Conservation (phyloP, 2,329 filamentous ascomycete genomes). For the Dactylellina haptotyla region DNA sequence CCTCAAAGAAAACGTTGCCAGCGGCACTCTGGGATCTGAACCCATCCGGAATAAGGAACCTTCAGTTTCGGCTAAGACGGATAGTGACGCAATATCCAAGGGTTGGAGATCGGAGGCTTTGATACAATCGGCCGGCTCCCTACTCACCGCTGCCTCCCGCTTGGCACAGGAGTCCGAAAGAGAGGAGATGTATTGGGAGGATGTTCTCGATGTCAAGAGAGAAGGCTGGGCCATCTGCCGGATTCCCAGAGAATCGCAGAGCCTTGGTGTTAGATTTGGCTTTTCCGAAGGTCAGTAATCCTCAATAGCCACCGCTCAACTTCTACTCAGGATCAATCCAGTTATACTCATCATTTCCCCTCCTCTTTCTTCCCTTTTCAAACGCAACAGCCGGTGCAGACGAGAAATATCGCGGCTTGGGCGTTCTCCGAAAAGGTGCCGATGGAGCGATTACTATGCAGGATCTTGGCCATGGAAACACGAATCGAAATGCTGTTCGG, state of each 20-base stretch:
- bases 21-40: slow-evolving; percentile 77
- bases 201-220: slow-evolving; percentile 81
- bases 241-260: slow-evolving; percentile 76
- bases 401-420: slow-evolving; percentile 77
- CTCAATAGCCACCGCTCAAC: neutral
- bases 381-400: slow-evolving; percentile 65
- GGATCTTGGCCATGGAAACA: slow-evolving; percentile 65
- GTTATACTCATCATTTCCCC: neutral
- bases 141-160: slow-evolving; percentile 76
- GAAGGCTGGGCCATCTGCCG: slow-evolving; percentile 87
- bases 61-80: slow-evolving; percentile 67
- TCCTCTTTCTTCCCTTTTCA: neutral
- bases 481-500: slow-evolving; percentile 68
- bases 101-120: slow-evolving; percentile 80
- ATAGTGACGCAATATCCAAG: slow-evolving; percentile 55
- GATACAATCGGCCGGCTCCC: slow-evolving; percentile 76
- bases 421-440: slow-evolving; percentile 77
- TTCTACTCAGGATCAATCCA: slow-evolving; percentile 53
- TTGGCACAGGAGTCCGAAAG: slow-evolving; percentile 79
- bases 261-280: slow-evolving; percentile 86
- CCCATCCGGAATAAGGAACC: slow-evolving; percentile 71
- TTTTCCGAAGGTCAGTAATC: slow-evolving; percentile 75
- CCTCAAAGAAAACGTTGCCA: slow-evolving; percentile 76
- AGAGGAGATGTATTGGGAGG: slow-evolving; percentile 89
- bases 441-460: slow-evolving; percentile 82